Percentiles rank a stretch among this genome's conserved stretches.
These are phyloP conservation scores for Oxyria digyna DNA, from an alignment of 148 eudicot genomes.

Conservation along the genomic window DNA sequence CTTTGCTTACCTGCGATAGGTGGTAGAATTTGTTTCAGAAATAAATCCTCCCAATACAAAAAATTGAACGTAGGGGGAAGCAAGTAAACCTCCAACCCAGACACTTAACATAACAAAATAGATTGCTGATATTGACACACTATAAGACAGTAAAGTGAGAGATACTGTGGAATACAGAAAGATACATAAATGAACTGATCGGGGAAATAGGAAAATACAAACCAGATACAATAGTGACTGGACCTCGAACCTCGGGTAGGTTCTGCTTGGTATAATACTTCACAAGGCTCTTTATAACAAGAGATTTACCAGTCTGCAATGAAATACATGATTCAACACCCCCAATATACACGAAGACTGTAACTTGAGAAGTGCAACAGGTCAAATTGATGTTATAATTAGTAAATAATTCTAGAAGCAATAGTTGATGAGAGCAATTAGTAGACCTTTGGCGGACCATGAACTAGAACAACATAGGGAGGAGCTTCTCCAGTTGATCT, in stretches of 20 bases:
- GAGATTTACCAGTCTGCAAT: constrained; percentile 75
- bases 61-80: background rate
- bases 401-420: background rate
- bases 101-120: background rate
- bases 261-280: constrained; percentile 89
- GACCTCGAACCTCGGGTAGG: constrained; percentile 78
- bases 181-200: background rate
- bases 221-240: constrained; percentile 89
- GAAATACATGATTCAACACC: background rate
- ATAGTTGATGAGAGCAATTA: background rate
- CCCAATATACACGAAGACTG: background rate
- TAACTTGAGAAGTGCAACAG: background rate
- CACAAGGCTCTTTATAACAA: constrained; percentile 71
- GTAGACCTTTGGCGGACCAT: constrained; percentile 78
- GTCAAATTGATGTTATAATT: background rate
- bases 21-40: background rate
- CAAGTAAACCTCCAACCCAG: background rate
- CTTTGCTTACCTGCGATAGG: constrained; percentile 62
- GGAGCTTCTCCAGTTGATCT: constrained; percentile 66
- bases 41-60: background rate
- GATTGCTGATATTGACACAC: background rate
- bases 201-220: constrained; percentile 4
- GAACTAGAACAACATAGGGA: constrained; percentile 80
- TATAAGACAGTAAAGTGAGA: background rate
- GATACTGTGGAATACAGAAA: background rate